These are phyloP conservation scores for Pseudocercospora vitis DNA, from an alignment of 2,329 filamentous ascomycete genomes.

Conservation along the genomic window DNA sequence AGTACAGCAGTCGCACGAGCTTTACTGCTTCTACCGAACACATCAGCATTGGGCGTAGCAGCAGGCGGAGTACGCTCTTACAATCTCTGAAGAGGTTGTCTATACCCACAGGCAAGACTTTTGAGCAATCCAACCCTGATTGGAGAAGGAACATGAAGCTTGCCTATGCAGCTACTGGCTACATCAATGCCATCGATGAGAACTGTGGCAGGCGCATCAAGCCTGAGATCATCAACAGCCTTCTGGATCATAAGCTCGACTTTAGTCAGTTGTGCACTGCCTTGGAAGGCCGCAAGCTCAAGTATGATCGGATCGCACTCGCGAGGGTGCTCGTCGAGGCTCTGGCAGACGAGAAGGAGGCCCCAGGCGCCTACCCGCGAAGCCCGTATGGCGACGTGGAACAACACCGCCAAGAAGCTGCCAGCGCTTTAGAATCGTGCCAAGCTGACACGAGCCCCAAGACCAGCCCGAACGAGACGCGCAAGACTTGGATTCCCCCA, in stretches of 20 bases:
- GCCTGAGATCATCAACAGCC: slow-evolving; percentile 23
- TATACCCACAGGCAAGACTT: not conserved
- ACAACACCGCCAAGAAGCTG: slow-evolving; percentile 17
- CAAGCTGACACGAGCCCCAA: slow-evolving; percentile 3
- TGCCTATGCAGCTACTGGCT: slow-evolving; percentile 25
- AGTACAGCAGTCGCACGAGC: not conserved
- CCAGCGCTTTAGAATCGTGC: slow-evolving; percentile 14
- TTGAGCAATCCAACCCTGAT: slow-evolving; percentile 7
- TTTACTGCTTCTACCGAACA: slow-evolving; percentile 8
- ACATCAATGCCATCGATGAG: slow-evolving; percentile 23
- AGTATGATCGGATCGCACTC: slow-evolving; percentile 25
- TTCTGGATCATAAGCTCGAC: slow-evolving; percentile 26
- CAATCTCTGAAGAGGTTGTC: slow-evolving; percentile 13
- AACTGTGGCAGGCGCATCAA: slow-evolving; percentile 26
- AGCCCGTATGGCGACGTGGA: slow-evolving; percentile 11
- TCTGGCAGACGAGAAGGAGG: slow-evolving; percentile 11
- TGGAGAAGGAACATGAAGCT: slow-evolving; percentile 22
- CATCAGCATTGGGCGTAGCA: slow-evolving; percentile 7
- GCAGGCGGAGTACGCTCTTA: slow-evolving; percentile 5
- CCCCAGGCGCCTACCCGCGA: not conserved
- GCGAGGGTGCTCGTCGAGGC: slow-evolving; percentile 28
- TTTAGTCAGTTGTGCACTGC: slow-evolving; percentile 27
- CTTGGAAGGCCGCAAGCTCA: slow-evolving; percentile 23
- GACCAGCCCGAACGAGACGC: not conserved
- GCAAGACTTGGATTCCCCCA: slow-evolving; percentile 14